Base-by-base conservation (phyloP, 2,329 filamentous ascomycete genomes). In the Neopestalotiopsis sp. region DNA sequence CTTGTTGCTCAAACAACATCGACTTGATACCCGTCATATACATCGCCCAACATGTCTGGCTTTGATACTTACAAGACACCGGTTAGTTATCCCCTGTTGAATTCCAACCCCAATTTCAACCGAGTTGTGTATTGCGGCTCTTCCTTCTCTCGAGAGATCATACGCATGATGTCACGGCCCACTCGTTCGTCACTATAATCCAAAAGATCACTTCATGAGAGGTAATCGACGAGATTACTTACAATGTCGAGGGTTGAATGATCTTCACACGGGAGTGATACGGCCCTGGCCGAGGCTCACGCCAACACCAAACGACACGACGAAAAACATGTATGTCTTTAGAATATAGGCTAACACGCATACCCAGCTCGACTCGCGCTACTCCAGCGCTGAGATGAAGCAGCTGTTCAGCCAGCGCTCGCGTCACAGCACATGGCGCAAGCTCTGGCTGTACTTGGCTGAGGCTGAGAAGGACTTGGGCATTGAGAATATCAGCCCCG, bases 381-480 rank as follows among this genome's bases (percentile, higher is more conserved):
- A 70, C 61, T 70, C 64, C 61, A 69, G 67, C 63, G 67, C 57
- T 49, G 92, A 92, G 81, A 95, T 96, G 92, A 88, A 91, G 75
- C 86, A 88, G 72, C 89, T 97, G 71, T 98, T 97, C 85, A 91
- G 90, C 74, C 89, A 91, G 69, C 89, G 94, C 58, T 91, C 89
- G 67, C 88, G 94, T 38, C 90, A 91, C 79, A 91, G 89, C 57
- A 94, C 90, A 67, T 97, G 94, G 94, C 89, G 94, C 72, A 87
- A 93, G 78, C 89, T 97, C 20, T 98, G 95, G 95, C 84, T 95
- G 59, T 90, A 87, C 82, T 91, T 97, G 12, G 94, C 94, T 30
- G 91, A 97, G 84, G 86, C 88, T 10, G 92, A 97, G 84, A 91
- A 90, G 79, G 92, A 95, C 80, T 87, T 97, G 2, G 94, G 94